Base-by-base conservation (phyloP, 2,329 filamentous ascomycete species). In the Fusarium sarcochroum region DNA sequence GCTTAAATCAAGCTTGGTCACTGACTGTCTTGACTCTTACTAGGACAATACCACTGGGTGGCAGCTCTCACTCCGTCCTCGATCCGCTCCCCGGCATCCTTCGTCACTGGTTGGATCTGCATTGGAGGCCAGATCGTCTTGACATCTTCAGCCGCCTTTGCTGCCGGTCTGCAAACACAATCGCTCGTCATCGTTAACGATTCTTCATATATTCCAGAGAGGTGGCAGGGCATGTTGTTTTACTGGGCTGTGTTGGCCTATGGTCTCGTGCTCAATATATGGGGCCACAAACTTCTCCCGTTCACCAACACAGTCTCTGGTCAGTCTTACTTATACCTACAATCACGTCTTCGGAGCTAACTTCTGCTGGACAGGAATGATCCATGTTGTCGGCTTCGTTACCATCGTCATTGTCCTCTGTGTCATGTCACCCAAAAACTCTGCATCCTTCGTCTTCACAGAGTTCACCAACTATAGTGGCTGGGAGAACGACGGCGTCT, bases 121-220 rank as follows among this genome's bases (percentile, higher is more conserved):
- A 77, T 84, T 23, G 82, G 82, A 15, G 83, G 83, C 0, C 82
- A 84, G 45, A 76, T 82, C 5, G 78, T 84, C 2, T 65, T 84
- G 4, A 81, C 81, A n/a, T 80, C 82, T 0, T 83, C 83, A 1
- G 82, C 82, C 18, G 83, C 82, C 0, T 85, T 85, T 47, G 79
- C 81, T 1, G 80, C 79, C 2, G 82, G 81, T 1, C 76, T 84
- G 0, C 80, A 84, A 52, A 70, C 80, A 1, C 82, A 84, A 55
- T 77, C 78, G 0, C 66, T 85, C 13, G 79, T 85, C 41, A 79
- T 79, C 4, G 50, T 85, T 4, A 84, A 83, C 55, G 62, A 80
- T 15, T 76, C 78, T 1, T 71, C 69, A 1, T 86, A 85, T 52
- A 45, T 75, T 0, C 80, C 82, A 0, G 41, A 76, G n/a, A 65